Percentiles rank a stretch among this genome's conserved stretches.
Conservation (phyloP, 2,329 filamentous ascomycete genomes). For the Nectriaceae sp. region DNA sequence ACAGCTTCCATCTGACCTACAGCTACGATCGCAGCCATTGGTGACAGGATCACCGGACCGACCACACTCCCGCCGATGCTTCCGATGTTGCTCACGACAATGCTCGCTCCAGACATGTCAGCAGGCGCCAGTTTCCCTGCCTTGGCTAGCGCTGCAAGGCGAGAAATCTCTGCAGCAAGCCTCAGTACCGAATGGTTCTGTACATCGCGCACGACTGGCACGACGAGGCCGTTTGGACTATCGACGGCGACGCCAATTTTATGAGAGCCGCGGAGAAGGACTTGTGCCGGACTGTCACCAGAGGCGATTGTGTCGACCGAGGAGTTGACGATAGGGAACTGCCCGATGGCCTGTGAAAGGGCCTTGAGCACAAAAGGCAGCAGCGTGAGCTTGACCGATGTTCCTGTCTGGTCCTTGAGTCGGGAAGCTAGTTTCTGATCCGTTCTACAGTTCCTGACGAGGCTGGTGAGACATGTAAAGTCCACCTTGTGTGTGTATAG, state of each 20-base stretch:
- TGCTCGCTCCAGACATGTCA: constrained; percentile 4
- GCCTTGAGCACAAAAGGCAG: constrained; percentile 11
- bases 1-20: constrained; percentile 1
- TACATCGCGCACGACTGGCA: constrained; percentile 10
- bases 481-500: constrained; percentile 13
- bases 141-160: constrained; percentile 1
- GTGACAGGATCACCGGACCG: constrained; percentile 4
- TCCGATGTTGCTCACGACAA: constrained; percentile 8
- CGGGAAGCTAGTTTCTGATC: background rate
- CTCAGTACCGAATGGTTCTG: constrained; percentile 7
- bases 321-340: constrained; percentile 6
- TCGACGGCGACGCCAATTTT: constrained; percentile 13
- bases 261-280: constrained; percentile 4
- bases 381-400: background rate
- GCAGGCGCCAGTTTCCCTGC: constrained; percentile 1
- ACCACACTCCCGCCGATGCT: constrained; percentile 6
- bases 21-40: constrained; percentile 2
- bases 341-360: constrained; percentile 3
- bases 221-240: constrained; percentile 9
- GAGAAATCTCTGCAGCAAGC: constrained; percentile 1
- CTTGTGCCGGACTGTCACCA: background rate
- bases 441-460: background rate
- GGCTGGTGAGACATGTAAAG: constrained; percentile 1
- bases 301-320: background rate
- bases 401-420: background rate